phyloP scores from a whole-genome alignment of 441 rosid species.

The Rhodomyrtus psidioides region DNA sequence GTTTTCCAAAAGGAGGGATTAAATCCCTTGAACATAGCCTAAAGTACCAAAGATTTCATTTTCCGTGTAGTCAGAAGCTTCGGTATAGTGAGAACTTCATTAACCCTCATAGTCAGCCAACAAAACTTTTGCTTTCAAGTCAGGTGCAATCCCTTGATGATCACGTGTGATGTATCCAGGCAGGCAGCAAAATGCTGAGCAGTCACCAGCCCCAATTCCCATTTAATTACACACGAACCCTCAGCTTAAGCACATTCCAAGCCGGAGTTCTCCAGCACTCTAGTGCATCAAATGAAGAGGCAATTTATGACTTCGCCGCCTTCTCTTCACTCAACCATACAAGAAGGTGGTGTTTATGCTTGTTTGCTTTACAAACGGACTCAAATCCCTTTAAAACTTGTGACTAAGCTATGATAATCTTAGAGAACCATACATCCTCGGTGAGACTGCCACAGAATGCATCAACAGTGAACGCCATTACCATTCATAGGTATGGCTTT shows the following conservation, averaged over 20 bases:
- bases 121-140: neutral
- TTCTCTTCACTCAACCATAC: neutral
- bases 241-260: neutral
- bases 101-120: neutral
- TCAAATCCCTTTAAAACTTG: neutral
- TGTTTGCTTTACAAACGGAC: neutral
- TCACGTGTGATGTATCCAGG: neutral
- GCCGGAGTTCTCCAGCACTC: neutral
- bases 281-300: neutral
- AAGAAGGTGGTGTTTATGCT: neutral
- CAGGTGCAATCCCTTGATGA: neutral
- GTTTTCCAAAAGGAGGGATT: neutral
- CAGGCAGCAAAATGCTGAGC: neutral
- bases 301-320: neutral
- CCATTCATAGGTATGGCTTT: constrained; percentile 56
- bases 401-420: neutral
- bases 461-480: constrained; percentile 47
- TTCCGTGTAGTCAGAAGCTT: neutral
- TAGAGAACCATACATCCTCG: neutral
- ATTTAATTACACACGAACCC: neutral
- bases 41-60: neutral
- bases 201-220: neutral
- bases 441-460: neutral
- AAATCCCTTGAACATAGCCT: neutral
- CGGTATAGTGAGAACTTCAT: neutral